Percentiles rank a stretch among this genome's conserved stretches.
phyloP scores from a whole-genome alignment of 345 rosid genomes.

The Melastoma malabathricum region DNA sequence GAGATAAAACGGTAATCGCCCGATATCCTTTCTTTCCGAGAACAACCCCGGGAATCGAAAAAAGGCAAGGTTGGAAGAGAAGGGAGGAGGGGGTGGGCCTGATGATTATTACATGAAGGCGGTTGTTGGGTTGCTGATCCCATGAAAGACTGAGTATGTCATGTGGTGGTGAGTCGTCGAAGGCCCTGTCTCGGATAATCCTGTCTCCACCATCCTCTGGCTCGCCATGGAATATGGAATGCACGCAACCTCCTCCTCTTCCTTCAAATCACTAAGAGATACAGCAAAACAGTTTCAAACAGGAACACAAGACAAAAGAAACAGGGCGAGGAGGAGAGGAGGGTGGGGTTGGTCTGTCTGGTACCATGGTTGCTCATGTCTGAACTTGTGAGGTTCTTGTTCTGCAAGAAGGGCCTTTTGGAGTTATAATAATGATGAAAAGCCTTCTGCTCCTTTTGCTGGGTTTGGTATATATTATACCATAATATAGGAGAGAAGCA shows the following conservation, averaged over 20 bases:
- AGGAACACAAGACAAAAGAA: too few species aligned
- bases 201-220: slow-evolving; percentile 60
- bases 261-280: slow-evolving; percentile 1
- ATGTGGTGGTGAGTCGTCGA: slow-evolving; percentile 35
- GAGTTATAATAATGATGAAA: too few species aligned
- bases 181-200: slow-evolving; percentile 52
- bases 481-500: too few species aligned
- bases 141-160: slow-evolving; percentile 61
- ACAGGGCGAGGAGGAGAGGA: too few species aligned
- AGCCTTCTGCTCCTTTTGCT: too few species aligned
- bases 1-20: slow-evolving; percentile 4
- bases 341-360: too few species aligned
- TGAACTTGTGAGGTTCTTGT: too few species aligned
- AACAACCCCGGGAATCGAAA: neutral
- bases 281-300: slow-evolving; percentile 1
- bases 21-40: neutral
- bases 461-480: too few species aligned
- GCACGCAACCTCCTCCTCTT: neutral
- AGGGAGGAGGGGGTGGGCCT: neutral
- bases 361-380: too few species aligned
- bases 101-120: slow-evolving; percentile 47
- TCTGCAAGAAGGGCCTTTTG: too few species aligned
- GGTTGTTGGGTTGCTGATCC: slow-evolving; percentile 42
- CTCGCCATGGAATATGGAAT: slow-evolving; percentile 48
- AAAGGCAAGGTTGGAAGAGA: neutral